Evolutionary conservation across 2,329 filamentous ascomycete genomes (phyloP), one percentile per base, ranked within the genome.

Genomic region (Rhinocladiella mackenziei): DNA sequence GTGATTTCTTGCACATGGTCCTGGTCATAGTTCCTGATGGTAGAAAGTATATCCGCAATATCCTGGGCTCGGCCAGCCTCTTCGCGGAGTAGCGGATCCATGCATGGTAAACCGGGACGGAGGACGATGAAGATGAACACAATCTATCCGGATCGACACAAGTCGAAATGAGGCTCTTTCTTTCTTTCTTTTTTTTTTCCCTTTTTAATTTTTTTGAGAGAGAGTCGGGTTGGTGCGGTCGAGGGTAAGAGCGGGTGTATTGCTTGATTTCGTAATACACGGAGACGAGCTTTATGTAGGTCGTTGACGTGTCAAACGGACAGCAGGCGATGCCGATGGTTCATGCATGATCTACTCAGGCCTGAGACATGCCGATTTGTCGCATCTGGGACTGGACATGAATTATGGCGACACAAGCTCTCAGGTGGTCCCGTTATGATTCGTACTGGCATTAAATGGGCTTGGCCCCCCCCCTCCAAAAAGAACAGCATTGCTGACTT

Each of bases 1-100:
- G 74, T 75, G 54, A 81, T 74, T 31, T 76, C 71, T 22, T 71
- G 68, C 23, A 70, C 65, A 54, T 72, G 63, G 39, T 75, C 66
- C 5, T 73, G 70, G 36, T 80, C 68, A 52, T 70, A 67, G 43
- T 65, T 64, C 38, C 73, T 63, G 58, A 79, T 77, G 30, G 62
- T 57, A 48, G 65, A 65, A 48, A 81, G 68, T 44, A 68, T 71
- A 39, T 68, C 65, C 38, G 74, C 74, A 52, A 74, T 69, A 36
- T 77, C 73, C 57, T 78, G 72, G 49, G 74, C 72, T 43, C 68
- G 66, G 55, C 68, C 65, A 56, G 73, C 70, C 51, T 69, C 60
- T 40, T 60, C 58, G 44, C 65, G 57, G 53, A 73, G 62, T 51
- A 62, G 63, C 65, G 71, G 68, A 45, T 51, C 59, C 50, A 56